These are phyloP conservation scores for Plasmodium vivax DNA, from an alignment of 169 alveolate genomes.

Conservation along the genomic window DNA sequence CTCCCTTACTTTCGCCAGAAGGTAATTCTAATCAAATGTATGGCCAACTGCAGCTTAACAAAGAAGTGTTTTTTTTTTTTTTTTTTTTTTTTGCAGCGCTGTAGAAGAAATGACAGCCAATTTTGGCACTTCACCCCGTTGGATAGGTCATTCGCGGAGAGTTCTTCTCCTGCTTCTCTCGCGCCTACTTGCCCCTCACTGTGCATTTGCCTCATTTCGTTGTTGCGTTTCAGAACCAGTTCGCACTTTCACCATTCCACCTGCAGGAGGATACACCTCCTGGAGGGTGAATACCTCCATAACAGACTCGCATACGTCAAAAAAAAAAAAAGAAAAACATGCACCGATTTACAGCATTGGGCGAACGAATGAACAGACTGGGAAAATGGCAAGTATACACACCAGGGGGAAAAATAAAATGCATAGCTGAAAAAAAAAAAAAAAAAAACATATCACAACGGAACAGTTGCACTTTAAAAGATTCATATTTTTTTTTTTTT, in stretches of 20 bases:
- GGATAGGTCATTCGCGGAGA: neutral
- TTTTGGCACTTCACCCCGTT: neutral
- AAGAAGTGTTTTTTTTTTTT: neutral
- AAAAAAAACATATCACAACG: slow-evolving; percentile 2
- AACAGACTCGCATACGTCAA: neutral
- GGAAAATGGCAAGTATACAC: neutral
- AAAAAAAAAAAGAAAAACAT: neutral
- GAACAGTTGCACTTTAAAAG: slow-evolving; percentile 26
- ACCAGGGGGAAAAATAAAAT: neutral
- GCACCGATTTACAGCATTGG: slow-evolving; percentile 63
- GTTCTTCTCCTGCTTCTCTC: neutral
- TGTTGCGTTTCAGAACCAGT: neutral
- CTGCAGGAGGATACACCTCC: neutral
- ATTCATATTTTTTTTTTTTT: slow-evolving; percentile 11
- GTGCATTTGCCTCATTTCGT: neutral
- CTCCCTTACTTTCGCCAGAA: neutral
- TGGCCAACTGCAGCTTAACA: neutral
- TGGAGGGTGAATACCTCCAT: neutral
- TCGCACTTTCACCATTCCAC: neutral
- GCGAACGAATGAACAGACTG: neutral
- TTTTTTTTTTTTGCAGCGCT: neutral
- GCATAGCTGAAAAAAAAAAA: neutral
- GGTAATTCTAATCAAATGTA: neutral
- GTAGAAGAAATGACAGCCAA: neutral
- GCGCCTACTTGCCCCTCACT: neutral